Evolutionary conservation across 108 stramenopile genomes (phyloP).

Genomic region (Mediolabrus comicus): DNA sequence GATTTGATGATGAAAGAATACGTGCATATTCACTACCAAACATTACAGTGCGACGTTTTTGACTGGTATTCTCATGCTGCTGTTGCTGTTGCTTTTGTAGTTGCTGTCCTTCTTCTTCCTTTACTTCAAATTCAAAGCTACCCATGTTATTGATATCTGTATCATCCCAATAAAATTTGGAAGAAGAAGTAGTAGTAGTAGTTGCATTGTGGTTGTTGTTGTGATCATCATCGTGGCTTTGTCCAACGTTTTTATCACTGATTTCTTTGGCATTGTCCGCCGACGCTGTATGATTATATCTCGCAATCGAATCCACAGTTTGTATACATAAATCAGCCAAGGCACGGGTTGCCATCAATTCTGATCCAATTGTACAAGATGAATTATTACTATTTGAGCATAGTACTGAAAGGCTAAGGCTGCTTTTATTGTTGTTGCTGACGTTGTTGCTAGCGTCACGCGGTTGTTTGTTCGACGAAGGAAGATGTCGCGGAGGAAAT

Average conservation of each 20-base stretch:
- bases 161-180: background rate
- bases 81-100: background rate
- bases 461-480: background rate
- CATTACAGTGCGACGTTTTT: conserved; percentile 61
- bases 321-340: conserved; percentile 40
- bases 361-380: conserved; percentile 22
- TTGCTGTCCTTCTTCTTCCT: conserved; percentile 3
- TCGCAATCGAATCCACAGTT: conserved; percentile 24
- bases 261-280: no score
- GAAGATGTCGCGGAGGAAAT: conserved; percentile 28
- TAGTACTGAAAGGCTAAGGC: background rate
- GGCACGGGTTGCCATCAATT: conserved; percentile 32
- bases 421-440: background rate
- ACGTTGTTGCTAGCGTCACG: background rate
- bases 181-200: background rate
- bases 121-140: conserved; percentile 2
- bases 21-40: conserved; percentile 90
- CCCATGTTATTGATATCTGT: conserved; percentile 3
- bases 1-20: conserved; percentile 60
- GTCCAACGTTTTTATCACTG: no score
- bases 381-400: background rate
- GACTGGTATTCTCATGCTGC: background rate
- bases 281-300: background rate
- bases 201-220: no score
- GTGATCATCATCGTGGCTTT: no score